Conservation (phyloP, 169 alveolate species). For the Plasmodium cynomolgi region DNA sequence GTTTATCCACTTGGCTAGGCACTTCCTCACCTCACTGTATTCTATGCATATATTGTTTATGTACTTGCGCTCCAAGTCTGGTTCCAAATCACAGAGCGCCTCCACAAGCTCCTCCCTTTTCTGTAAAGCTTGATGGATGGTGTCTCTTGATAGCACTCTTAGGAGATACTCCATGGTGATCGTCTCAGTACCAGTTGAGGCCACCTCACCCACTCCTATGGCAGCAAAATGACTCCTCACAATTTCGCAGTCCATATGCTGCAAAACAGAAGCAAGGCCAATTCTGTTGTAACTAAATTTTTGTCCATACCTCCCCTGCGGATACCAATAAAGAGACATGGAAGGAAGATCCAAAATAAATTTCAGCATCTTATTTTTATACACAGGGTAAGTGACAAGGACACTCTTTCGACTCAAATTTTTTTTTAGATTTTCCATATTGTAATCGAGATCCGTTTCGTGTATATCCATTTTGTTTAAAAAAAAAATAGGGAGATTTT, state of each 20-base stretch:
- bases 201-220: background rate
- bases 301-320: slow-evolving; percentile 48
- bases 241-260: background rate
- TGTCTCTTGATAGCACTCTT: slow-evolving; percentile 11
- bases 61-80: slow-evolving; percentile 23
- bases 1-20: slow-evolving; percentile 11
- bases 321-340: slow-evolving; percentile 72
- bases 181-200: background rate
- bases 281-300: slow-evolving; percentile 9
- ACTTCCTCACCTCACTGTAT: slow-evolving; percentile 11
- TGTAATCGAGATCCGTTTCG: slow-evolving; percentile 71
- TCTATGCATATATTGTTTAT: slow-evolving; percentile 40
- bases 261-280: slow-evolving; percentile 1
- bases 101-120: slow-evolving; percentile 72
- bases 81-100: slow-evolving; percentile 67
- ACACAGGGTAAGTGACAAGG: slow-evolving; percentile 68
- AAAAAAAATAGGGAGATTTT: slow-evolving; percentile 89
- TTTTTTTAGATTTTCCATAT: slow-evolving; percentile 26
- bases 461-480: slow-evolving; percentile 91
- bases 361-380: slow-evolving; percentile 43
- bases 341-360: slow-evolving; percentile 68
- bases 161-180: background rate
- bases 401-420: slow-evolving; percentile 43
- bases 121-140: slow-evolving; percentile 7
- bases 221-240: slow-evolving; percentile 24